phyloP scores from a whole-genome alignment of 768 basidiomycete species.

The Rhizopogon vulgaris region DNA sequence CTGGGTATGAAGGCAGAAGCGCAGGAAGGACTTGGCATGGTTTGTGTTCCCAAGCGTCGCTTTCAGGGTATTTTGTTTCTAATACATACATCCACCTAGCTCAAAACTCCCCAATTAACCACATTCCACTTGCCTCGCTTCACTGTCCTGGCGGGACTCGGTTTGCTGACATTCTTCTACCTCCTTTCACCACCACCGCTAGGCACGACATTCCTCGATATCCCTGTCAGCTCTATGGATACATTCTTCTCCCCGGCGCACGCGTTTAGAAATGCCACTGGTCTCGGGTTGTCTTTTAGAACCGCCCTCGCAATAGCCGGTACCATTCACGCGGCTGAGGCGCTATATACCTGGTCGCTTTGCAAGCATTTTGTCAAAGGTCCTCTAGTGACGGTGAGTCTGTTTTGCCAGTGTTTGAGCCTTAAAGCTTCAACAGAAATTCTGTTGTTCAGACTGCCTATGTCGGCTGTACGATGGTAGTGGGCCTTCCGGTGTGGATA shows the following conservation, averaged over 20 bases:
- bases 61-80: not conserved
- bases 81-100: constrained; percentile 30
- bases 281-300: constrained; percentile 11
- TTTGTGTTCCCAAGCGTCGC: constrained; percentile 23
- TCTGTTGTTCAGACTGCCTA: constrained; percentile 41
- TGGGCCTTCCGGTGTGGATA: constrained; percentile 50
- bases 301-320: constrained; percentile 3
- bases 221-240: constrained; percentile 11
- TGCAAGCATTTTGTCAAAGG: constrained; percentile 24
- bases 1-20: constrained; percentile 77
- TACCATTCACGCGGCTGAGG: constrained; percentile 18
- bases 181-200: constrained; percentile 10
- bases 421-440: not conserved
- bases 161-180: constrained; percentile 16
- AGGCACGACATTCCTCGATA: not conserved
- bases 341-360: constrained; percentile 23
- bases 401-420: not conserved
- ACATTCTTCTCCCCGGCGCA: constrained; percentile 17
- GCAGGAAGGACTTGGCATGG: constrained; percentile 78
- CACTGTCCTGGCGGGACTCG: constrained; percentile 16
- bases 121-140: constrained; percentile 46
- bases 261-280: constrained; percentile 7
- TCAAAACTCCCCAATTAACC: constrained; percentile 55
- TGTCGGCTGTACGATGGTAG: constrained; percentile 39
- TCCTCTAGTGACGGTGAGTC: constrained; percentile 12